A percentile compares a stretch with the other conserved stretches of the same genome.
Conservation (phyloP, 495 filamentous ascomycete genomes). For the Choiromyces venosus region DNA sequence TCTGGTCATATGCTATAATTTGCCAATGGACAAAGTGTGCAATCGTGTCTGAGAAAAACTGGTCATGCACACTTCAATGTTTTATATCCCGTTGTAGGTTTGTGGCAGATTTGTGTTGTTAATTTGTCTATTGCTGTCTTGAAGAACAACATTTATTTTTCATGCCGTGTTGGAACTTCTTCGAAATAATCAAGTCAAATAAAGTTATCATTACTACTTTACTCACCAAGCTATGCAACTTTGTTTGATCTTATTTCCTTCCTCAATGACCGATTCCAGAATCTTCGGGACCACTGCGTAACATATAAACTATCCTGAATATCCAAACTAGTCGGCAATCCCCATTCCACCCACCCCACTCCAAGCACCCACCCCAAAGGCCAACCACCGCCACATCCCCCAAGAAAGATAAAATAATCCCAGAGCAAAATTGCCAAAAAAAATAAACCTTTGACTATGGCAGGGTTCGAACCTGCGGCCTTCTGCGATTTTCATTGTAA, state of each 20-base stretch:
- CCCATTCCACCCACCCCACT: too few relatives aligned
- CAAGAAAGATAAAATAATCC: neutral
- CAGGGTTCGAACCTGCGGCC: conserved; percentile 40
- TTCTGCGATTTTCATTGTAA: conserved; percentile 32
- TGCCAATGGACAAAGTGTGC: too few relatives aligned
- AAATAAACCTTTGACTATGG: conserved; percentile 39
- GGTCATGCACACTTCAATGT: too few relatives aligned
- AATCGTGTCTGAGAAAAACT: too few relatives aligned
- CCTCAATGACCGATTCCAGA: neutral
- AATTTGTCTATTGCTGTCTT: neutral
- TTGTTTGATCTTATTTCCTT: too few relatives aligned
- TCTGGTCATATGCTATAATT: too few relatives aligned
- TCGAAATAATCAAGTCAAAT: neutral
- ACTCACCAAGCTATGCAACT: too few relatives aligned
- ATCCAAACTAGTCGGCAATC: neutral
- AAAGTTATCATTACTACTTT: too few relatives aligned
- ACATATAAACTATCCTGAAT: neutral
- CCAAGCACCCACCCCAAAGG: too few relatives aligned
- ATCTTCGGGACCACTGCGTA: too few relatives aligned
- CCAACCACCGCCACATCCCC: neutral
- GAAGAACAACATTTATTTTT: neutral
- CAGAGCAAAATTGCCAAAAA: neutral
- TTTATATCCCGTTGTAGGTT: neutral
- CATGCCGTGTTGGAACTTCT: neutral
- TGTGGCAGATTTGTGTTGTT: neutral